phyloP scores from a whole-genome alignment of 371 early-diverging fungal species.

The Rhizomucor miehei region DNA sequence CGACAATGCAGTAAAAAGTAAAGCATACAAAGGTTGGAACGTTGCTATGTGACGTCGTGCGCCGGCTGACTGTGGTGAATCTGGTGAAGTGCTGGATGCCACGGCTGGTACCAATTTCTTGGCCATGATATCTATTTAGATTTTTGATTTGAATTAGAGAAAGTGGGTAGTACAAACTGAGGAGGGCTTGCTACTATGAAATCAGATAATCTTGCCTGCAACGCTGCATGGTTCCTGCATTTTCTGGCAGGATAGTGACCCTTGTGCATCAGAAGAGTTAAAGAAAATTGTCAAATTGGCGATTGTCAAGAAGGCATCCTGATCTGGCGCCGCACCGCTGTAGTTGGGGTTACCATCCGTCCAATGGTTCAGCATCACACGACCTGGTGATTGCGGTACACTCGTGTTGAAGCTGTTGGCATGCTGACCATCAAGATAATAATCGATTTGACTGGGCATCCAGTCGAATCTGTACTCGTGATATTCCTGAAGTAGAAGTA shows the following conservation, averaged over 20 bases:
- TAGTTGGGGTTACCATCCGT: conserved; percentile 44
- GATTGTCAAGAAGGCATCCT: conserved; percentile 23
- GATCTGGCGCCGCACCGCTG: conserved; percentile 26
- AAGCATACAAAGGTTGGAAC: too few relatives aligned
- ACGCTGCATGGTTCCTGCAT: conserved; percentile 9
- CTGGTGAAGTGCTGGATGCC: too few relatives aligned
- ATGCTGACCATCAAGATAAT: conserved; percentile 29
- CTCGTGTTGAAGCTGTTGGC: conserved; percentile 25
- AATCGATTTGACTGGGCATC: conserved; percentile 28
- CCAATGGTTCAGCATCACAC: conserved; percentile 43
- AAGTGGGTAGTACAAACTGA: neutral
- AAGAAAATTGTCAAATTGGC: conserved; percentile 41
- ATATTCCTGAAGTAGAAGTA: conserved; percentile 20
- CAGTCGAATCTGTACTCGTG: conserved; percentile 50
- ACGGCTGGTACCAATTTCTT: neutral
- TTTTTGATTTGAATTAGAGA: neutral
- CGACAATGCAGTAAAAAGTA: too few relatives aligned
- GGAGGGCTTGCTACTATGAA: neutral
- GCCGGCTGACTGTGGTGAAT: too few relatives aligned
- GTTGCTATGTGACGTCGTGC: too few relatives aligned
- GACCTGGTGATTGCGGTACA: conserved; percentile 32
- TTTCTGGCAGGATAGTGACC: conserved; percentile 8
- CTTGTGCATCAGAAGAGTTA: conserved; percentile 30
- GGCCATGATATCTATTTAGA: conserved; percentile 6
- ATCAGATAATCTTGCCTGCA: conserved; percentile 9